Base-by-base conservation (phyloP, 768 basidiomycete genomes). In the Boletus rubescentipes region DNA sequence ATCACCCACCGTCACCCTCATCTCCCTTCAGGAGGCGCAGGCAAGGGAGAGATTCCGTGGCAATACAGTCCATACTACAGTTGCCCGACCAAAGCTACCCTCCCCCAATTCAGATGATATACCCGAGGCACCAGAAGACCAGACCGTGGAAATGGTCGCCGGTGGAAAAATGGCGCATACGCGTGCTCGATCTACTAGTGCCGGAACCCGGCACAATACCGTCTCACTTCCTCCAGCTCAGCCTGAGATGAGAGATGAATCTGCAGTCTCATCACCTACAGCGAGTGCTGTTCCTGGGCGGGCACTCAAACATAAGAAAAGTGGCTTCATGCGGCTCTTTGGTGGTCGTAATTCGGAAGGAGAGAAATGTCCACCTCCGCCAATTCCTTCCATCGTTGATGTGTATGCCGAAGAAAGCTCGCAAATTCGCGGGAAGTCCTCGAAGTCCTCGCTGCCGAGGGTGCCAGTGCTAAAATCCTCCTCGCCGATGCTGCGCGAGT, bases 241-340 rank as follows among this genome's bases (percentile, higher is more conserved):
- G 45, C 29, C 57, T n/a, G 80, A 82, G 51, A 67, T 71, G 30
- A 73, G 70, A 36, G 79, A 78, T 6, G 82, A 80, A 32, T 65
- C 72, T 2, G 21, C 53, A 38, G 48, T 60, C 36, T 47, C 39
- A 58, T 47, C 39, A 58, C 51, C 35, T 57, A 60, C 51, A 40
- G 49, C 9, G 29, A 58, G 34, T 15, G 35, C 44, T 14, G 21
- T 65, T 45, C 63, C 73, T 26, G 73, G 73, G 10, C 86, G 82
- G 61, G 59, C 71, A 2, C 67, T 92, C 46, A 89, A 81, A 61
- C 86, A 86, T 55, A 91, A 87, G 75, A 91, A 87, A 67, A 91
- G 89, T 58, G 90, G 80, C 4, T 89, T 93, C 65, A 81, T 92
- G 85, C 77, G 86, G 46, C 71, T 93, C 11, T 91, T 92, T 65